A percentile compares a stretch with the other conserved stretches of the same genome.
These are phyloP conservation scores for Phaffomyces opuntiae DNA, from an alignment of 805 yeast genomes.

Conservation along the genomic window DNA sequence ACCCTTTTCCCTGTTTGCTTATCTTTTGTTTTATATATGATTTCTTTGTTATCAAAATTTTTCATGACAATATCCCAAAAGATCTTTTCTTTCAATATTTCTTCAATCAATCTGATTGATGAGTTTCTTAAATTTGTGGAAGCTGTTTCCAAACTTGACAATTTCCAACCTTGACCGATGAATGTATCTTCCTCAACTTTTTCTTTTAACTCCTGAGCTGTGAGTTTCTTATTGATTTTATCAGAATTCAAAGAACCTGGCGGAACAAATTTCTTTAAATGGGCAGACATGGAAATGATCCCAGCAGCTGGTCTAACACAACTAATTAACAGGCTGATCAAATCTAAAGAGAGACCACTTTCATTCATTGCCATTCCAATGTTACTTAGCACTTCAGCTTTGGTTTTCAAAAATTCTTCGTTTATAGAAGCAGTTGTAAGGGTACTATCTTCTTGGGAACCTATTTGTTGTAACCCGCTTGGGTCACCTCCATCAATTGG, in stretches of 20 bases:
- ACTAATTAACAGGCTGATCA: slow-evolving; percentile 76
- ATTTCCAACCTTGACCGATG: slow-evolving; percentile 68
- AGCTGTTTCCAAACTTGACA: slow-evolving; percentile 56
- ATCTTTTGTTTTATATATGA: slow-evolving; percentile 59
- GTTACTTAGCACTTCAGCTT: slow-evolving; percentile 43
- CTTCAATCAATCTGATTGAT: slow-evolving; percentile 42
- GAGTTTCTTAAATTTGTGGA: slow-evolving; percentile 44
- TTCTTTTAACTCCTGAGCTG: slow-evolving; percentile 19
- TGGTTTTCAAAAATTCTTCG: slow-evolving; percentile 40
- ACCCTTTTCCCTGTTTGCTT: slow-evolving; percentile 43
- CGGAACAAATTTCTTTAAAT: slow-evolving; percentile 64
- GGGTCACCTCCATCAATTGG: no score
- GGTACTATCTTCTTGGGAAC: not conserved
- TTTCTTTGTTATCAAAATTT: slow-evolving; percentile 39
- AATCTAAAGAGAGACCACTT: slow-evolving; percentile 80
- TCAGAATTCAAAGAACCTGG: slow-evolving; percentile 61
- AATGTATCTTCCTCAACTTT: slow-evolving; percentile 19
- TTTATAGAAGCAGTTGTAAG: slow-evolving; percentile 9
- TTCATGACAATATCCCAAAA: slow-evolving; percentile 52
- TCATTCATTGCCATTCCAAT: slow-evolving; percentile 76
- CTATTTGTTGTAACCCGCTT: no score
- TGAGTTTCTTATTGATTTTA: slow-evolving; percentile 17
- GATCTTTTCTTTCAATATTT: slow-evolving; percentile 50
- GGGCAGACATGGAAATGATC: slow-evolving; percentile 82
- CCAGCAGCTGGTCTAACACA: slow-evolving; percentile 82